phyloP scores from a whole-genome alignment of 257 asterid species.

The Asclepias syriaca region DNA sequence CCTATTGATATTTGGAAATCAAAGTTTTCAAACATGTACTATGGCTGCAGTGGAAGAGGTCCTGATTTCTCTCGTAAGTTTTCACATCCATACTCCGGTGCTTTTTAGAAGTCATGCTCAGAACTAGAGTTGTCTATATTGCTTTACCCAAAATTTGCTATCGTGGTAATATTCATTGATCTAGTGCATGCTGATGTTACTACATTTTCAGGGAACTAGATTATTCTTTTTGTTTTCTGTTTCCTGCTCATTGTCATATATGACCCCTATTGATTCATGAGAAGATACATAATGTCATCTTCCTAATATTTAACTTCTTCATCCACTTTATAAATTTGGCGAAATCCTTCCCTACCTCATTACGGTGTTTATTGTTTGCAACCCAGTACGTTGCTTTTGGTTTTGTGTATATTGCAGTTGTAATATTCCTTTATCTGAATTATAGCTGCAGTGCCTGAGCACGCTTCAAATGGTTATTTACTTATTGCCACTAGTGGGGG shows the following conservation, averaged over 20 bases:
- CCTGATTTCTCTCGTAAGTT: slow-evolving; percentile 65
- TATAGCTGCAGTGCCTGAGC: slow-evolving; percentile 74
- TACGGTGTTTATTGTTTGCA: background rate
- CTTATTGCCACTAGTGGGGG: slow-evolving; percentile 99
- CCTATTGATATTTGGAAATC: slow-evolving; percentile 93
- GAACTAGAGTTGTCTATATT: background rate
- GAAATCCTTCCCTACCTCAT: background rate
- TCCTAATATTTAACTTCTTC: background rate
- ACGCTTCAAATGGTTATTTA: slow-evolving; percentile 81
- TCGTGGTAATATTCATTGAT: background rate
- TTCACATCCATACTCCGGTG: background rate
- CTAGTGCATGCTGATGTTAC: background rate
- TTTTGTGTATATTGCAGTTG: slow-evolving; percentile 10
- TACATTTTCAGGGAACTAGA: background rate
- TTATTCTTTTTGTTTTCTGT: background rate
- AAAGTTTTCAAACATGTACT: slow-evolving; percentile 57
- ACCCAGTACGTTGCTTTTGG: slow-evolving; percentile 8
- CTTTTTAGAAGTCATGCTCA: background rate
- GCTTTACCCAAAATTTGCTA: background rate
- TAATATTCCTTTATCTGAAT: slow-evolving; percentile 29
- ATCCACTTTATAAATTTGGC: background rate
- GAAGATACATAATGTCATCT: background rate
- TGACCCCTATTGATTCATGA: background rate
- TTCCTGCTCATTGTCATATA: background rate
- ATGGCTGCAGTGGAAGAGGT: slow-evolving; percentile 86